Percentiles rank a stretch among this genome's conserved stretches.
Evolutionary conservation across 1,284 basidiomycete genomes (phyloP).

Genomic region (Cutaneotrichosporon sp.): DNA sequence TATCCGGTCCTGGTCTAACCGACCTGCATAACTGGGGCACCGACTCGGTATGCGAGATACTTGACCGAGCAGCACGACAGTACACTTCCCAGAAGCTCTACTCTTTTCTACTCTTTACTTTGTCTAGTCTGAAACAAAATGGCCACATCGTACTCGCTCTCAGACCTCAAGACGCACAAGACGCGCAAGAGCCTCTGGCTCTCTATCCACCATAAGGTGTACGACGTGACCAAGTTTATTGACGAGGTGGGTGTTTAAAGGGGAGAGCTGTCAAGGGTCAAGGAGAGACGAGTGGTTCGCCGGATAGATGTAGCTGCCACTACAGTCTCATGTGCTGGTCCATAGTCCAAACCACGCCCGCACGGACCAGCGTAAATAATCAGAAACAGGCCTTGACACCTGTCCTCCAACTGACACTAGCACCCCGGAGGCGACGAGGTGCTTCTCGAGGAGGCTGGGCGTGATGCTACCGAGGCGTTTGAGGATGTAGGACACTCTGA

Average conservation of each 20-base stretch:
- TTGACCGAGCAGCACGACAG: too few species aligned
- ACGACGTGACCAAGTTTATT: conserved; percentile 89
- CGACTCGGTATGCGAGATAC: neutral
- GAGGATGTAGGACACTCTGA: conserved; percentile 99
- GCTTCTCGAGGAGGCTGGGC: conserved; percentile 66
- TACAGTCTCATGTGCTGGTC: too few species aligned
- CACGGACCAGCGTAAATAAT: too few species aligned
- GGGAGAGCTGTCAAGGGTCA: too few species aligned
- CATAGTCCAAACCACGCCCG: too few species aligned
- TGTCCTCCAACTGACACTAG: conserved; percentile 53
- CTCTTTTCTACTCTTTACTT: too few species aligned
- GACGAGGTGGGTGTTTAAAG: conserved; percentile 71
- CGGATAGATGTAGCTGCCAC: too few species aligned
- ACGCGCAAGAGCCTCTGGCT: conserved; percentile 73
- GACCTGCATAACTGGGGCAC: neutral
- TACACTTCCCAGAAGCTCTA: too few species aligned
- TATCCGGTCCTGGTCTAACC: neutral
- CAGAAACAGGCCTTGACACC: too few species aligned
- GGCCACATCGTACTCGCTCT: conserved; percentile 46
- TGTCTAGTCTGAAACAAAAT: neutral
- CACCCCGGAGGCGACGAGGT: conserved; percentile 89
- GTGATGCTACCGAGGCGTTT: conserved; percentile 96
- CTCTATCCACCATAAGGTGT: conserved; percentile 84
- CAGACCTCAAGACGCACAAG: conserved; percentile 72
- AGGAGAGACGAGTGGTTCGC: too few species aligned